Conservation (phyloP, 371 early-diverging fungal species). For the Synchytrium microbalum region DNA sequence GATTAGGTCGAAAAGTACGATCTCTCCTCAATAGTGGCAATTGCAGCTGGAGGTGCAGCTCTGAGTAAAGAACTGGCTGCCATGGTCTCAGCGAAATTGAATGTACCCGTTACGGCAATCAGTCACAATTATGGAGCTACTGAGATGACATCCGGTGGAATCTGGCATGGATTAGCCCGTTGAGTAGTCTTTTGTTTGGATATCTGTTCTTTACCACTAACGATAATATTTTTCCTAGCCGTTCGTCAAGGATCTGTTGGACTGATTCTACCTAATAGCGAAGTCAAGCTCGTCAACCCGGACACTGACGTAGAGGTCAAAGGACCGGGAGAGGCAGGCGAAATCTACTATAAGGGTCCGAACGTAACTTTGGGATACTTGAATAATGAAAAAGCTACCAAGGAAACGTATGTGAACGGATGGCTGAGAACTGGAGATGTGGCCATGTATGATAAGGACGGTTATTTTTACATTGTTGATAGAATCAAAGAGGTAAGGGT, state of each 20-base stretch:
- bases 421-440: slow-evolving; percentile 83
- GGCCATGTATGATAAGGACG: slow-evolving; percentile 52
- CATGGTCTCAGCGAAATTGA: slow-evolving; percentile 41
- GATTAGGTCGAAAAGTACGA: slow-evolving; percentile 61
- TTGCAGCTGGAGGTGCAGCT: slow-evolving; percentile 75
- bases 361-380: slow-evolving; percentile 52
- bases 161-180: no score
- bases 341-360: slow-evolving; percentile 73
- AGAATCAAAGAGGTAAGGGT: slow-evolving; percentile 43
- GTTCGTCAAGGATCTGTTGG: no score
- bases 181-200: no score
- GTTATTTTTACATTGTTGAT: slow-evolving; percentile 45
- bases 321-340: slow-evolving; percentile 37
- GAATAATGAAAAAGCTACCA: slow-evolving; percentile 49
- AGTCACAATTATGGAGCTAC: slow-evolving; percentile 57
- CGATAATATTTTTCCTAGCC: no score
- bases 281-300: slow-evolving; percentile 61
- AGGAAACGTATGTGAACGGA: slow-evolving; percentile 46
- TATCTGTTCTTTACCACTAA: no score
- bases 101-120: slow-evolving; percentile 45
- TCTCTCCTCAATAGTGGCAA: slow-evolving; percentile 47
- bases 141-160: no score
- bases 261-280: slow-evolving; percentile 53
- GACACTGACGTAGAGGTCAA: slow-evolving; percentile 22
- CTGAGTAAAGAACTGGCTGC: slow-evolving; percentile 52